These are phyloP conservation scores for Paecilomyces formosus DNA, from an alignment of 2,329 filamentous ascomycete species.

Conservation along the genomic window DNA sequence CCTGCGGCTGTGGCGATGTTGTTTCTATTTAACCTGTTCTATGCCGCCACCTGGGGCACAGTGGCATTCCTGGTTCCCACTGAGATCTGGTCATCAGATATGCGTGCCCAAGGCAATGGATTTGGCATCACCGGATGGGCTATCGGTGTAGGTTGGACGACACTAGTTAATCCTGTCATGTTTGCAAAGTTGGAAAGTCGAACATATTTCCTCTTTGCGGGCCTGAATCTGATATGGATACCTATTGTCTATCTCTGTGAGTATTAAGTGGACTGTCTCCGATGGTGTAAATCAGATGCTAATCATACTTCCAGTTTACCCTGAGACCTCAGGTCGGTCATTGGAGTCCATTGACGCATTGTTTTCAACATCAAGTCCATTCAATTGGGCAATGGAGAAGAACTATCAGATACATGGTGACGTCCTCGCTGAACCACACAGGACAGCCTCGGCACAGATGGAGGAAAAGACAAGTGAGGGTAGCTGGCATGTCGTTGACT, in stretches of 20 bases:
- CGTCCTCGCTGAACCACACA: conserved; percentile 13
- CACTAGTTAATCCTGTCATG: conserved; percentile 46
- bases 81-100: conserved; percentile 50
- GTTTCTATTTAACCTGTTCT: conserved; percentile 35
- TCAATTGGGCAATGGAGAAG: conserved; percentile 39
- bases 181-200: conserved; percentile 39
- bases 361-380: conserved; percentile 42
- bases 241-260: conserved; percentile 41
- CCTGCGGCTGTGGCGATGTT: conserved; percentile 43
- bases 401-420: conserved; percentile 28
- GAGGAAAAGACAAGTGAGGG: no score
- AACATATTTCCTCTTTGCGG: conserved; percentile 48
- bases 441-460: no score
- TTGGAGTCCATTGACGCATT: conserved; percentile 46
- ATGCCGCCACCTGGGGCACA: conserved; percentile 46
- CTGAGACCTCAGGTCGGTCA: conserved; percentile 46
- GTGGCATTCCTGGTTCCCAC: conserved; percentile 47
- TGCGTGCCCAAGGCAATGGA: conserved; percentile 53
- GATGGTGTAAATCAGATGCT: no score
- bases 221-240: conserved; percentile 45
- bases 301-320: conserved; percentile 28
- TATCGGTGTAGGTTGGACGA: conserved; percentile 49
- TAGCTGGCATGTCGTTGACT: no score
- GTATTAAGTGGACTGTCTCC: no score
- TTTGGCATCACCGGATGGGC: conserved; percentile 55